These are phyloP conservation scores for Kwoniella botswanensis DNA, from an alignment of 768 basidiomycete genomes.

Conservation along the genomic window DNA sequence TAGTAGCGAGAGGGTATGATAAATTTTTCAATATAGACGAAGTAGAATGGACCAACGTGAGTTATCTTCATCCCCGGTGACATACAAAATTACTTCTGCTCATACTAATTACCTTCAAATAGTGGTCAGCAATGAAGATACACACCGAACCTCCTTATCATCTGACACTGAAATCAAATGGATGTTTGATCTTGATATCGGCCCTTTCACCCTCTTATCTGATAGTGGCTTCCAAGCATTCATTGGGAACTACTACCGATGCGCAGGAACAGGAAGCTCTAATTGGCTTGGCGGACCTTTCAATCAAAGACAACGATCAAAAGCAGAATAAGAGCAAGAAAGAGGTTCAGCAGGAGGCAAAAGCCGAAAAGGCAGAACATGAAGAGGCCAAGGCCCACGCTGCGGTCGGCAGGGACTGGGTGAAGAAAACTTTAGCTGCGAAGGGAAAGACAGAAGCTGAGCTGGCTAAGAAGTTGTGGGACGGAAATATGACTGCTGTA, in stretches of 20 bases:
- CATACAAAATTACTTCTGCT: background rate
- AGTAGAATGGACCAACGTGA: slow-evolving; percentile 89
- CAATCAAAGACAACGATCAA: background rate
- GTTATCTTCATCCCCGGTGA: slow-evolving; percentile 48
- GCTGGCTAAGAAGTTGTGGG: slow-evolving; percentile 76
- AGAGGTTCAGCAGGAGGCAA: slow-evolving; percentile 8
- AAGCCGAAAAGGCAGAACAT: slow-evolving; percentile 10
- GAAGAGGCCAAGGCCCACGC: slow-evolving; percentile 68
- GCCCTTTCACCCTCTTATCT: slow-evolving; percentile 76
- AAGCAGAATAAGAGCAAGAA: slow-evolving; percentile 21
- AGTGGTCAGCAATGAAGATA: slow-evolving; percentile 77
- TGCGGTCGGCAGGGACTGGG: slow-evolving; percentile 80
- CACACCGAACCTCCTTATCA: slow-evolving; percentile 79
- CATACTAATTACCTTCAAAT: too few relatives aligned
- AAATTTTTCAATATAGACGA: slow-evolving; percentile 99
- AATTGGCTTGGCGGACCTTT: slow-evolving; percentile 10
- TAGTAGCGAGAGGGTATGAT: slow-evolving; percentile 91
- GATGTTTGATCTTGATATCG: slow-evolving; percentile 94
- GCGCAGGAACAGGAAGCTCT: slow-evolving; percentile 6
- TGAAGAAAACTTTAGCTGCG: slow-evolving; percentile 68
- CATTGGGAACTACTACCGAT: slow-evolving; percentile 66
- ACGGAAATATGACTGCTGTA: slow-evolving; percentile 83
- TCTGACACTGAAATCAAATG: slow-evolving; percentile 90
- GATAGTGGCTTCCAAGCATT: slow-evolving; percentile 90
- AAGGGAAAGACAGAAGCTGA: slow-evolving; percentile 73